These are phyloP conservation scores for Cadophora luteo-olivacea DNA, from an alignment of 2,329 filamentous ascomycete genomes.

Conservation along the genomic window DNA sequence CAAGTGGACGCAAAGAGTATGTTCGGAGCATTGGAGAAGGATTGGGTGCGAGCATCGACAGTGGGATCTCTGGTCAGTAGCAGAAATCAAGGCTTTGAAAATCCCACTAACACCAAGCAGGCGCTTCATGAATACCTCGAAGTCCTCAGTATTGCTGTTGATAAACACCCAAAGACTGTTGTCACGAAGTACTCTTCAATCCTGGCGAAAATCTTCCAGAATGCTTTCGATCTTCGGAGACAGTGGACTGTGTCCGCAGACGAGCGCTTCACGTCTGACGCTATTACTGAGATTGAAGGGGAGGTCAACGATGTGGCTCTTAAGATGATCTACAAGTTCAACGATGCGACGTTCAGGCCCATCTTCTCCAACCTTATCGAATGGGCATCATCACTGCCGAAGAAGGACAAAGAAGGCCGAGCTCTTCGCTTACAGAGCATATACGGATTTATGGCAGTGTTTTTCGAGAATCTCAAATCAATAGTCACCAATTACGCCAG, in stretches of 20 bases:
- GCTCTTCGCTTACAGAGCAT: conserved; percentile 74
- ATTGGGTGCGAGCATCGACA: conserved; percentile 70
- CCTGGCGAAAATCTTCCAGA: conserved; percentile 70
- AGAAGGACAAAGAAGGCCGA: conserved; percentile 64
- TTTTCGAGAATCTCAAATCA: conserved; percentile 88
- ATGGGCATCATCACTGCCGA: conserved; percentile 70
- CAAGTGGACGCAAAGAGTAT: conserved; percentile 79
- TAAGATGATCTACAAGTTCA: conserved; percentile 95
- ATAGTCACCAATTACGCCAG: conserved; percentile 92
- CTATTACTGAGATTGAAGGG: conserved; percentile 66
- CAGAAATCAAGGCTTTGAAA: not conserved
- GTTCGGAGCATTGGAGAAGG: conserved; percentile 74
- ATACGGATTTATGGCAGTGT: conserved; percentile 79
- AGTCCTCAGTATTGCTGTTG: conserved; percentile 73
- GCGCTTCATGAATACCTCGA: conserved; percentile 73
- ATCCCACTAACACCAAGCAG: conserved; percentile 46
- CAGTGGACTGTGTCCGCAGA: conserved; percentile 56
- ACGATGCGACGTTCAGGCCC: conserved; percentile 90
- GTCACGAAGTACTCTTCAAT: conserved; percentile 77
- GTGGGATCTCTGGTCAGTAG: conserved; percentile 66
- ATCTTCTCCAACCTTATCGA: conserved; percentile 88
- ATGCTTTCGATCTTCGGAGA: conserved; percentile 69
- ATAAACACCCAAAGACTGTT: conserved; percentile 77
- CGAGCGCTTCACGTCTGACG: conserved; percentile 49
- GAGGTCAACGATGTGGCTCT: conserved; percentile 74